Percentiles rank a stretch among this genome's conserved stretches.
These are phyloP conservation scores for Beauveria asiatica DNA, from an alignment of 2,329 filamentous ascomycete genomes.

Conservation along the genomic window DNA sequence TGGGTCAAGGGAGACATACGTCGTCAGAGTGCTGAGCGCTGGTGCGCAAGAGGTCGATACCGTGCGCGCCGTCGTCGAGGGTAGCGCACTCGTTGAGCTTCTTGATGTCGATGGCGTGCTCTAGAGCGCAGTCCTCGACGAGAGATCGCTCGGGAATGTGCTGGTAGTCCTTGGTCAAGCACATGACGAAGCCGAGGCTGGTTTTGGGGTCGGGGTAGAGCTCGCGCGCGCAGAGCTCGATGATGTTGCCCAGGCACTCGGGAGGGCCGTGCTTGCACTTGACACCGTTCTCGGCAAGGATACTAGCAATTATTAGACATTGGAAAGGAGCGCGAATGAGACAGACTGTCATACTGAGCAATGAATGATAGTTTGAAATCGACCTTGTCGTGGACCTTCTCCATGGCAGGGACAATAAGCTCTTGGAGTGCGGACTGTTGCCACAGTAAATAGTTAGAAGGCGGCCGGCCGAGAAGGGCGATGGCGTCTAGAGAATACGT, in stretches of 20 bases:
- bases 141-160: conserved; percentile 72
- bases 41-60: conserved; percentile 55
- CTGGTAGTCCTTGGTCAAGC: conserved; percentile 66
- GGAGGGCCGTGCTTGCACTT: conserved; percentile 80
- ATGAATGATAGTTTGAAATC: conserved; percentile 90
- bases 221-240: conserved; percentile 81
- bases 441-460: neutral
- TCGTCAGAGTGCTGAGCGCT: conserved; percentile 57
- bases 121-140: conserved; percentile 78
- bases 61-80: conserved; percentile 64
- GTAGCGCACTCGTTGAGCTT: conserved; percentile 75
- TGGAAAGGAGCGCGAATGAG: neutral
- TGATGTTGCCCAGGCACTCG: conserved; percentile 88
- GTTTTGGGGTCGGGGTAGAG: conserved; percentile 80
- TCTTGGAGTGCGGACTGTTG: conserved; percentile 66
- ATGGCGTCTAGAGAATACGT: conserved; percentile 14
- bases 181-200: conserved; percentile 89
- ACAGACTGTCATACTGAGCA: conserved; percentile 47
- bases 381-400: conserved; percentile 70
- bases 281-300: conserved; percentile 67
- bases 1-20: conserved; percentile 26
- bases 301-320: conserved; percentile 32
- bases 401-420: conserved; percentile 80
- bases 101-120: conserved; percentile 80
- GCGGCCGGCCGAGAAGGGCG: neutral